These are phyloP conservation scores for Fusarium pilosicola DNA, from an alignment of 2,329 filamentous ascomycete genomes.

Conservation along the genomic window DNA sequence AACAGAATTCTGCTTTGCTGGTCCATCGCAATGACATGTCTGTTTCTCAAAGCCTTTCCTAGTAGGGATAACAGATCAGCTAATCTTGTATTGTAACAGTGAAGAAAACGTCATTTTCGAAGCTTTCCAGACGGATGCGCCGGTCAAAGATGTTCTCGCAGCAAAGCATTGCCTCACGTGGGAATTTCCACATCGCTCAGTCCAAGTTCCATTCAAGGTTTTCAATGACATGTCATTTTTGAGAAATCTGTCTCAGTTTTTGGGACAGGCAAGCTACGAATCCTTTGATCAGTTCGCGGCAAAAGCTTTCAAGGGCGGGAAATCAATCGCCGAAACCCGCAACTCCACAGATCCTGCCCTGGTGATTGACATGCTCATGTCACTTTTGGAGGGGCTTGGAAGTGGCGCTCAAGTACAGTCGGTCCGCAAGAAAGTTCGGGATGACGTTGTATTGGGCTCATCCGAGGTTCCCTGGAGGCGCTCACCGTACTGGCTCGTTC, in stretches of 20 bases:
- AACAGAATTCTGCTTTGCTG: slow-evolving; percentile 49
- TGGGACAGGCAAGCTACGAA: slow-evolving; percentile 66
- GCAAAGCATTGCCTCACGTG: slow-evolving; percentile 62
- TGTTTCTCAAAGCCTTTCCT: background rate
- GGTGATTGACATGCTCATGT: slow-evolving; percentile 68
- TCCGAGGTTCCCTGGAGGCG: slow-evolving; percentile 68
- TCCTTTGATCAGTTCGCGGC: slow-evolving; percentile 64
- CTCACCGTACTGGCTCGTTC: slow-evolving; percentile 68
- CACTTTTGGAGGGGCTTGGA: slow-evolving; percentile 67
- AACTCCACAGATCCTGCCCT: slow-evolving; percentile 67
- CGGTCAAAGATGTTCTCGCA: slow-evolving; percentile 61
- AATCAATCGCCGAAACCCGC: slow-evolving; percentile 61
- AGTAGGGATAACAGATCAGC: background rate
- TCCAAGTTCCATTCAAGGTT: slow-evolving; percentile 52
- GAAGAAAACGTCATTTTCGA: slow-evolving; percentile 55
- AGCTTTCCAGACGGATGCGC: slow-evolving; percentile 68
- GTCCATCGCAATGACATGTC: slow-evolving; percentile 36
- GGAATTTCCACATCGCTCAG: slow-evolving; percentile 68
- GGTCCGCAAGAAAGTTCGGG: slow-evolving; percentile 68
- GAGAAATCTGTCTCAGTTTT: slow-evolving; percentile 58
- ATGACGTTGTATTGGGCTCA: slow-evolving; percentile 66
- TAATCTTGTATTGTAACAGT: slow-evolving; percentile 23
- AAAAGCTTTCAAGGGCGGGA: slow-evolving; percentile 61
- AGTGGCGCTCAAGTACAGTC: slow-evolving; percentile 45
- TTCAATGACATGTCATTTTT: slow-evolving; percentile 54